Percentiles rank a stretch among this genome's conserved stretches.
Conservation (phyloP, 495 filamentous ascomycete species). For the Tetracladium setigerum region DNA sequence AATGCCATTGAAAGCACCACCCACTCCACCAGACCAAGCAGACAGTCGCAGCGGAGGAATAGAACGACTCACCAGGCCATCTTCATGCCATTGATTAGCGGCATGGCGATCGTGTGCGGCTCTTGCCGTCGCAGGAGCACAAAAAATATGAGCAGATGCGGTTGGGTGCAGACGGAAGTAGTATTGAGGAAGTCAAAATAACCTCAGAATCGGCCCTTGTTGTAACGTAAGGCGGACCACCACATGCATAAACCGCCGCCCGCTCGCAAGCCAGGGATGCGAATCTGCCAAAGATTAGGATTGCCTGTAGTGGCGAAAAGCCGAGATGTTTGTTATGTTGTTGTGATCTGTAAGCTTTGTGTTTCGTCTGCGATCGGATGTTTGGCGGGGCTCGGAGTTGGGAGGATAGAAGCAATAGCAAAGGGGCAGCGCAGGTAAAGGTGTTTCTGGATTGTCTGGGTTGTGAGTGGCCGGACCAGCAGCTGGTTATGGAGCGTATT, state of each 20-base stretch:
- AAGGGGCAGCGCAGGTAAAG: too few species aligned
- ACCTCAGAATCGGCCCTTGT: constrained; percentile 9
- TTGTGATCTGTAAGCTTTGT: neutral
- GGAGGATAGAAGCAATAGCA: too few species aligned
- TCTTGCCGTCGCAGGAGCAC: constrained; percentile 15
- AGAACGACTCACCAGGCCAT: constrained; percentile 47
- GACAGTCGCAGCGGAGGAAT: neutral
- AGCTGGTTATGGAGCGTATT: too few species aligned
- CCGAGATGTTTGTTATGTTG: neutral
- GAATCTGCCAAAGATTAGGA: too few species aligned
- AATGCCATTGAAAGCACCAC: too few species aligned
- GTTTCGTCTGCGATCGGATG: neutral
- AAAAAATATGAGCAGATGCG: neutral
- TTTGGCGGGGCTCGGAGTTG: too few species aligned
- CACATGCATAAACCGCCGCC: constrained; percentile 9
- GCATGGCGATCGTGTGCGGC: constrained; percentile 28
- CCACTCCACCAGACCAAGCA: too few species aligned
- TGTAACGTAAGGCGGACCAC: constrained; percentile 5
- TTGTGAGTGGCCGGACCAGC: too few species aligned
- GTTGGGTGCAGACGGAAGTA: neutral
- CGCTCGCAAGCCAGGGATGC: neutral
- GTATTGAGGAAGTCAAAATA: constrained; percentile 17
- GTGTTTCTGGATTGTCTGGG: too few species aligned
- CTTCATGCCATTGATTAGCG: constrained; percentile 48
- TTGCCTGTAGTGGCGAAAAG: neutral